Evolutionary conservation across 176 grass and related monocot species (phyloP).

Genomic region (Secale cereale): DNA sequence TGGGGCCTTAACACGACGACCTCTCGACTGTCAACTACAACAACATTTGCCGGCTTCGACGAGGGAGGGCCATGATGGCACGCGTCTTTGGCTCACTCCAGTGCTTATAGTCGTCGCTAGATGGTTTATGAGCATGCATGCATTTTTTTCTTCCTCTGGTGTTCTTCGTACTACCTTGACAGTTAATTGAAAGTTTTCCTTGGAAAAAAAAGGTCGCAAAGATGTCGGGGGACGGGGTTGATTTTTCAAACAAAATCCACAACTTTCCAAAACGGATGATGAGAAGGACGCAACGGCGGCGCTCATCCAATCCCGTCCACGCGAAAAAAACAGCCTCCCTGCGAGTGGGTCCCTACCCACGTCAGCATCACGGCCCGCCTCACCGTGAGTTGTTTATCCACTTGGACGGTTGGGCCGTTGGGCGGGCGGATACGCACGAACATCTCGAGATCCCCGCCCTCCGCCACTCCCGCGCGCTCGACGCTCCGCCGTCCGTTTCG

Average conservation of each 20-base stretch:
- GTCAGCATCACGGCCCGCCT: constrained; percentile 29
- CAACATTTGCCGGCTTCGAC: too few species aligned
- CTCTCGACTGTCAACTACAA: too few species aligned
- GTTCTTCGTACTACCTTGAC: too few species aligned
- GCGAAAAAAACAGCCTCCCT: background rate
- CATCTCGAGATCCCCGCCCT: constrained; percentile 30
- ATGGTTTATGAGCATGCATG: too few species aligned
- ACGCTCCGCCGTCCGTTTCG: constrained; percentile 39
- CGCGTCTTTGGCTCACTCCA: too few species aligned
- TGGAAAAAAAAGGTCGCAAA: too few species aligned
- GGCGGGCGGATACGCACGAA: background rate
- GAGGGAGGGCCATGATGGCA: too few species aligned
- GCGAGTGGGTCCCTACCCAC: background rate
- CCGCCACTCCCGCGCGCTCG: constrained; percentile 18
- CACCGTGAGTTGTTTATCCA: constrained; percentile 41
- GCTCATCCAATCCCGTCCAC: background rate
- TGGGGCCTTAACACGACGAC: too few species aligned
- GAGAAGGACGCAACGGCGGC: background rate
- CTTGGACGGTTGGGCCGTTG: constrained; percentile 28
- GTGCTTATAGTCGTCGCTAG: too few species aligned
- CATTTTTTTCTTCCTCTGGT: too few species aligned
- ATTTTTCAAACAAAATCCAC: background rate
- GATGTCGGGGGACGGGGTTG: background rate
- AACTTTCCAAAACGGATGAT: background rate
- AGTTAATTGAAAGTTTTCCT: too few species aligned